Evolutionary conservation across 139 green algal species (phyloP), one percentile per base, ranked within the genome.

Genomic region (Chlorella sorokiniana): DNA sequence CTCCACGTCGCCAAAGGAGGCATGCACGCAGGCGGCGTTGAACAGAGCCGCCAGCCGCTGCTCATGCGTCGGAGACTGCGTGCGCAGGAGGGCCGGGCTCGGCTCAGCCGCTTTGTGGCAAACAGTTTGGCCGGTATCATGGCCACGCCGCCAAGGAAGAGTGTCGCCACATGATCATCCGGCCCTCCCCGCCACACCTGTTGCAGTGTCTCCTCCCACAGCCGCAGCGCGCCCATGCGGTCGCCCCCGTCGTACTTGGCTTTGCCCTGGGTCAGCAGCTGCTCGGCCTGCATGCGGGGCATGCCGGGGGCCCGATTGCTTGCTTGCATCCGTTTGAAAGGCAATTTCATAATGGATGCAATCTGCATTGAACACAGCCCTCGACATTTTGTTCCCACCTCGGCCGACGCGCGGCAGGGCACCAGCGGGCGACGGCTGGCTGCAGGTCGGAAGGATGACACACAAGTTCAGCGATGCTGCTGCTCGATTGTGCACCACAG

Each of bases 1-100:
- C 85, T 97, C 93, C 25, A 96, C 81, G 70, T 97, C 93, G 4
- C 92, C 92, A 74, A 93, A 95, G 0, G 85, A 85, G 1, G 93
- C 91, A 78, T 97, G 93, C 68, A 95, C 84, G 18, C 87, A 91
- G 27, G 86, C 91, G 0, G 77, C 72, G 27, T 92, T 92, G 70
- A 84, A 96, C 51, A 94, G 76, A 22, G 92, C 88, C 27, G 85
- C 86, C 64, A 86, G 84, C 14, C 84, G 64, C 72, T 96, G 81
- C 59, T 89, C 31, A 1, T 64, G 20, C 9, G 67, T 89, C 9
- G 88, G 85, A 27, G 77, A 68, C 87, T 90, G 80, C 81, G 68
- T 27, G 40, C 22, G 40, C 11, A 8, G 63, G 33, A 35, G 4
- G 63, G 63, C 35, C 10, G 33, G 8, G 33, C 4, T 31, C 35